Evolutionary conservation across 192 early-diverging fungal genomes (phyloP).

Genomic region (Dissophora globulifera): DNA sequence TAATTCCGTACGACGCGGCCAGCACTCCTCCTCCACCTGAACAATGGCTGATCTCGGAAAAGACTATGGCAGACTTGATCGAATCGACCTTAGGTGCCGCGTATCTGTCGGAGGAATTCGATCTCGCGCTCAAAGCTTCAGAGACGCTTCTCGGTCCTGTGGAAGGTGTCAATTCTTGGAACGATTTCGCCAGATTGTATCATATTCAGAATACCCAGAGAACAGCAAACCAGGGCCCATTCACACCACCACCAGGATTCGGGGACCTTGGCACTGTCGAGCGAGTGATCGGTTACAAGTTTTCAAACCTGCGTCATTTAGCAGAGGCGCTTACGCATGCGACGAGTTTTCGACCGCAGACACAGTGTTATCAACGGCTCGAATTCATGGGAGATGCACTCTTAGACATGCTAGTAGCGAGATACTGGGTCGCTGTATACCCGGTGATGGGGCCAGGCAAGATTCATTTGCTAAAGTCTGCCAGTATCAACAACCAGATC

Average conservation of each 20-base stretch:
- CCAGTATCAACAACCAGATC: conserved; percentile 87
- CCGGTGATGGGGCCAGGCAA: conserved; percentile 73
- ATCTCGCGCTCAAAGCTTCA: conserved; percentile 63
- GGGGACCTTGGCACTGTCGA: conserved; percentile 33
- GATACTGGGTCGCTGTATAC: conserved; percentile 74
- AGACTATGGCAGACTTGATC: conserved; percentile 85
- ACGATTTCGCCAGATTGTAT: conserved; percentile 44
- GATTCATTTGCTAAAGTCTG: conserved; percentile 81
- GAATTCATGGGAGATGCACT: conserved; percentile 89
- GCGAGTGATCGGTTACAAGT: conserved; percentile 66
- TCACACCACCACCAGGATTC: background rate
- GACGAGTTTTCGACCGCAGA: conserved; percentile 56
- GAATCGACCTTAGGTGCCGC: conserved; percentile 86
- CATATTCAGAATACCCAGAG: background rate
- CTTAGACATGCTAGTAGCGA: conserved; percentile 79
- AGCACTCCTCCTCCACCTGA: conserved; percentile 57
- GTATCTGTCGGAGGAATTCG: conserved; percentile 65
- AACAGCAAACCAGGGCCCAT: background rate
- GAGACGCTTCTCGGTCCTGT: conserved; percentile 65
- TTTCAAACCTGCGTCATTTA: conserved; percentile 69
- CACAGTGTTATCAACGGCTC: conserved; percentile 88
- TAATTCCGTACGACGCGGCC: background rate
- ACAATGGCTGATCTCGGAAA: conserved; percentile 71
- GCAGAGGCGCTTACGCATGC: conserved; percentile 89
- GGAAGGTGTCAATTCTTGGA: conserved; percentile 59